phyloP scores from a whole-genome alignment of 495 filamentous ascomycete genomes.

The Apodospora peruviana region DNA sequence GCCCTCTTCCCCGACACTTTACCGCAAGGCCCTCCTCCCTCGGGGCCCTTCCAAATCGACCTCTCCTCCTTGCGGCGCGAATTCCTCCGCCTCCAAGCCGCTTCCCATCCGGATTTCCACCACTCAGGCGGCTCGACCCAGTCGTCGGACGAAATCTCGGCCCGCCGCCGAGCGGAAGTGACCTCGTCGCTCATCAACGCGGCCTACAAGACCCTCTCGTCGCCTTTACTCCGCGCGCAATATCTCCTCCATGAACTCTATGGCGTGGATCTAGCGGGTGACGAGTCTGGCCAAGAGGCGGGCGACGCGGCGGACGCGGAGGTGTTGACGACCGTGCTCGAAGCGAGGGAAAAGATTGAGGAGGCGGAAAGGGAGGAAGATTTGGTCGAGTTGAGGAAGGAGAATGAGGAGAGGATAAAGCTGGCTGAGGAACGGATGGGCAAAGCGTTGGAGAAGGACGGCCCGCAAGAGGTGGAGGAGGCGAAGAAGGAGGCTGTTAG shows the following conservation, averaged over 20 bases:
- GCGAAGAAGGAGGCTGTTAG: slow-evolving; percentile 67
- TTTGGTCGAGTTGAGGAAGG: slow-evolving; percentile 52
- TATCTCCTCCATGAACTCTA: slow-evolving; percentile 66
- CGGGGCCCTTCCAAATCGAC: slow-evolving; percentile 70
- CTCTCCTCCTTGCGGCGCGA: slow-evolving; percentile 64
- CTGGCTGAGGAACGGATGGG: slow-evolving; percentile 55
- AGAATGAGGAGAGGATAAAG: slow-evolving; percentile 63
- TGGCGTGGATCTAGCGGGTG: slow-evolving; percentile 70
- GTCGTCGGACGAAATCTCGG: not conserved
- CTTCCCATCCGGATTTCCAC: slow-evolving; percentile 79
- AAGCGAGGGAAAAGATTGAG: slow-evolving; percentile 79
- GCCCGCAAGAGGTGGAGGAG: slow-evolving; percentile 57
- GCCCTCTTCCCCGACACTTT: slow-evolving; percentile 81
- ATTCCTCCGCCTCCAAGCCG: slow-evolving; percentile 76
- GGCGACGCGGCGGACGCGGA: slow-evolving; percentile 53
- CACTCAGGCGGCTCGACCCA: slow-evolving; percentile 28
- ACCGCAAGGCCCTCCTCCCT: slow-evolving; percentile 73
- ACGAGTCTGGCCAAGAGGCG: slow-evolving; percentile 63
- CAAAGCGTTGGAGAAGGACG: slow-evolving; percentile 55
- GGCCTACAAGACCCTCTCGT: slow-evolving; percentile 75
- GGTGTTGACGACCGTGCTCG: slow-evolving; percentile 82
- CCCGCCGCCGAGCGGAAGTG: slow-evolving; percentile 51
- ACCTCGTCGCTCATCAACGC: slow-evolving; percentile 77
- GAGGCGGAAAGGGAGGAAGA: slow-evolving; percentile 60
- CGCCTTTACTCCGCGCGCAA: slow-evolving; percentile 74